phyloP scores from a whole-genome alignment of 345 rosid genomes.

The Boechera divaricarpa region DNA sequence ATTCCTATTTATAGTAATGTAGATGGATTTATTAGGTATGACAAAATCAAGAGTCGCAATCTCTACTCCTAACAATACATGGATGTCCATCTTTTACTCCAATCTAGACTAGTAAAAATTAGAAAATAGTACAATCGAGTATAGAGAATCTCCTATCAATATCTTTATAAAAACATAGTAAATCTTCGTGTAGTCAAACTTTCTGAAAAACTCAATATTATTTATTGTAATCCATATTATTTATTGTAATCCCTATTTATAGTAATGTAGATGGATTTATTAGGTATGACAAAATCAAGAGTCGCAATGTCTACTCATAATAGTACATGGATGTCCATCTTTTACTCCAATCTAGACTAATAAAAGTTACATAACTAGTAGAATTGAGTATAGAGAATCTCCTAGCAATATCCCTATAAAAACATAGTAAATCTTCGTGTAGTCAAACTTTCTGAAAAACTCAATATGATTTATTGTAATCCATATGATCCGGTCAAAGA shows the following conservation, averaged over 20 bases:
- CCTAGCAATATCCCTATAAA: too few relatives aligned
- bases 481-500: background rate
- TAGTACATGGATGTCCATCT: too few relatives aligned
- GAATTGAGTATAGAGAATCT: too few relatives aligned
- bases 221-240: too few relatives aligned
- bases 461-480: too few relatives aligned
- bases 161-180: too few relatives aligned
- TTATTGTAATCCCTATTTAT: background rate
- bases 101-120: background rate
- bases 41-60: background rate
- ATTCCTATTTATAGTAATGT: background rate
- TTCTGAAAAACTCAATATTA: too few relatives aligned
- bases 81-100: conserved; percentile 5
- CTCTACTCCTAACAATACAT: background rate
- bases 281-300: background rate
- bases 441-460: too few relatives aligned
- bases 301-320: background rate
- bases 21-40: background rate
- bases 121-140: too few relatives aligned
- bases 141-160: too few relatives aligned
- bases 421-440: too few relatives aligned
- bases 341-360: background rate
- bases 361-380: background rate
- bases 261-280: background rate
- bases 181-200: too few relatives aligned